These are phyloP conservation scores for Flueggea neowawraea DNA, from an alignment of 441 rosid species.

Conservation along the genomic window DNA sequence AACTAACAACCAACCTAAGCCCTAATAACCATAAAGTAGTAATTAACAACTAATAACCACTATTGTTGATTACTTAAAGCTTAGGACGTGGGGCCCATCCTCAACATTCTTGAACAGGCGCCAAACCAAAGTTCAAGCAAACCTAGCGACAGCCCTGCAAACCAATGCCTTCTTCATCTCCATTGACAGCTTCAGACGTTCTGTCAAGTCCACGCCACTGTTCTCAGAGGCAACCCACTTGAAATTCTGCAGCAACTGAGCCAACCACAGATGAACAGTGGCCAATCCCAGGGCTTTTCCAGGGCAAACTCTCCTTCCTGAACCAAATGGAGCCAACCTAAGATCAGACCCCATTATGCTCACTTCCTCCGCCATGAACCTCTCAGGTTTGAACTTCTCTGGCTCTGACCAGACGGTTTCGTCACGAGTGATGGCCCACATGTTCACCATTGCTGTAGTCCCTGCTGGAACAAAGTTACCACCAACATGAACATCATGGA, in stretches of 20 bases:
- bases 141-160: slow-evolving; percentile 23
- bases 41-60: too few relatives aligned
- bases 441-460: slow-evolving; percentile 73
- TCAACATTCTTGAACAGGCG: slow-evolving; percentile 32
- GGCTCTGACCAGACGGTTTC: slow-evolving; percentile 56
- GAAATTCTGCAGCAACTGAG: slow-evolving; percentile 45
- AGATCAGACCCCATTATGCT: slow-evolving; percentile 62
- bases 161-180: slow-evolving; percentile 55
- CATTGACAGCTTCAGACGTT: slow-evolving; percentile 49
- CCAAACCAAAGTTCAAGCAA: not conserved
- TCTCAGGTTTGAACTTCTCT: slow-evolving; percentile 43
- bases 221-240: slow-evolving; percentile 39
- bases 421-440: slow-evolving; percentile 84
- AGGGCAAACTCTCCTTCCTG: slow-evolving; percentile 68
- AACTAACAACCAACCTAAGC: too few relatives aligned
- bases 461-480: slow-evolving; percentile 56
- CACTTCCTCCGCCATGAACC: slow-evolving; percentile 48
- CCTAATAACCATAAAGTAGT: too few relatives aligned
- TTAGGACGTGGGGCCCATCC: slow-evolving; percentile 25
- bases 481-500: slow-evolving; percentile 52
- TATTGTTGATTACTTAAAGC: too few relatives aligned
- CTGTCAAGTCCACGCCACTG: slow-evolving; percentile 39
- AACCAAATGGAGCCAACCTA: slow-evolving; percentile 68
- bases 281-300: slow-evolving; percentile 60
- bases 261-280: slow-evolving; percentile 65